Evolutionary conservation across 2,329 filamentous ascomycete species (phyloP).

Genomic region (Trichoderma pleuroti): DNA sequence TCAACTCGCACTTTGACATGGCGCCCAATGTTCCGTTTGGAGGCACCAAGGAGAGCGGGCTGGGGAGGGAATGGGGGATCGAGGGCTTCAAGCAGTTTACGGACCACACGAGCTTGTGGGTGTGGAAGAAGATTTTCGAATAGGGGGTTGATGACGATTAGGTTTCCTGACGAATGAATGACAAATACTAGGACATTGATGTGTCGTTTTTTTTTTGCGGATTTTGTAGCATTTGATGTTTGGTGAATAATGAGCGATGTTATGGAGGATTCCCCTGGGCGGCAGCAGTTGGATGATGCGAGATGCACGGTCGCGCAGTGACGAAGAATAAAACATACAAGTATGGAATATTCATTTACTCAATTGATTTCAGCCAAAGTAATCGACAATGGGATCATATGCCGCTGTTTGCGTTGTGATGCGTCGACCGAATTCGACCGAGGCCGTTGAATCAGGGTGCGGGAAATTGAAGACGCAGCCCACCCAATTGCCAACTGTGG

Average conservation of each 20-base stretch:
- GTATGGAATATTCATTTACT: not conserved
- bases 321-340: too few relatives aligned
- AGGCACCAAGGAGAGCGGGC: constrained; percentile 50
- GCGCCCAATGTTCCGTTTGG: constrained; percentile 42
- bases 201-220: not conserved
- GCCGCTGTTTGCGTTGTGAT: not conserved
- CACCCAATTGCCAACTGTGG: not conserved
- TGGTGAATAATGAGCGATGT: not conserved
- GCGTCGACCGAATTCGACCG: constrained; percentile 3
- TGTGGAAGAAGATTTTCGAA: constrained; percentile 27
- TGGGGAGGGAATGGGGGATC: constrained; percentile 47
- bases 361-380: not conserved
- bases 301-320: not conserved
- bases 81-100: constrained; percentile 36
- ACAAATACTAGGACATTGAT: not conserved
- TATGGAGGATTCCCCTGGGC: not conserved
- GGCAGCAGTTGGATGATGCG: not conserved
- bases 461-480: too few relatives aligned
- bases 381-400: not conserved
- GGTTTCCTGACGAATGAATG: too few relatives aligned
- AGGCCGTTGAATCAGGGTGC: too few relatives aligned
- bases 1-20: constrained; percentile 44
- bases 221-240: not conserved
- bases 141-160: not conserved
- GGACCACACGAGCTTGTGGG: constrained; percentile 29